phyloP scores from a whole-genome alignment of 2,329 filamentous ascomycete genomes.

The Leptographium lundbergii region DNA sequence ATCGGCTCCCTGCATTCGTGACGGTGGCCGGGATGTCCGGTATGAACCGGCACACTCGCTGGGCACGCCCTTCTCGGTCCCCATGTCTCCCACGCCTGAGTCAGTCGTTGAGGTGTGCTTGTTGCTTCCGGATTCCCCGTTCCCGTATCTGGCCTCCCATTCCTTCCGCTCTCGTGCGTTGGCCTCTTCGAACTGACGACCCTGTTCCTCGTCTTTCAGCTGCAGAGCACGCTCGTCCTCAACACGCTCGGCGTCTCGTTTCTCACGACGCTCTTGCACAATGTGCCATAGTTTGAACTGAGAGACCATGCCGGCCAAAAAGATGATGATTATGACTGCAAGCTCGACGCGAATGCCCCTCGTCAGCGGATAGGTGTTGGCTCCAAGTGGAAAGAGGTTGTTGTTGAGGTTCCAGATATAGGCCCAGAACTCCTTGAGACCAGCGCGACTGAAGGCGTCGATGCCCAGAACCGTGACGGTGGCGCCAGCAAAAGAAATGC shows the following conservation, averaged over 20 bases:
- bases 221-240: conserved; percentile 42
- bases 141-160: conserved; percentile 71
- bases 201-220: conserved; percentile 56
- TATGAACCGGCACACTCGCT: conserved; percentile 21
- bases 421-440: conserved; percentile 90
- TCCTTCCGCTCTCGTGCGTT: conserved; percentile 47
- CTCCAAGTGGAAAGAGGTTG: conserved; percentile 64
- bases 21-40: conserved; percentile 21
- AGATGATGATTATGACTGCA: conserved; percentile 63
- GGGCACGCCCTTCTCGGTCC: conserved; percentile 30
- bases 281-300: conserved; percentile 81
- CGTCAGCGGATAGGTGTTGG: conserved; percentile 71
- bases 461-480: conserved; percentile 72
- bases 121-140: conserved; percentile 19
- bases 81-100: conserved; percentile 37
- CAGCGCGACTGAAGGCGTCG: conserved; percentile 82
- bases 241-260: conserved; percentile 36
- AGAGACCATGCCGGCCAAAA: conserved; percentile 63
- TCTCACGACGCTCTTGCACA: conserved; percentile 49
- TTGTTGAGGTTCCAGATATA: conserved; percentile 81
- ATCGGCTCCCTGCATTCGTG: conserved; percentile 13
- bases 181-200: conserved; percentile 50
- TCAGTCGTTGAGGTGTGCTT: conserved; percentile 26
- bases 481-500: conserved; percentile 69
- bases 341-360: conserved; percentile 78